Evolutionary conservation across 805 yeast species (phyloP).

Genomic region (fission yeast (Schizosaccharomyces pombe)): DNA sequence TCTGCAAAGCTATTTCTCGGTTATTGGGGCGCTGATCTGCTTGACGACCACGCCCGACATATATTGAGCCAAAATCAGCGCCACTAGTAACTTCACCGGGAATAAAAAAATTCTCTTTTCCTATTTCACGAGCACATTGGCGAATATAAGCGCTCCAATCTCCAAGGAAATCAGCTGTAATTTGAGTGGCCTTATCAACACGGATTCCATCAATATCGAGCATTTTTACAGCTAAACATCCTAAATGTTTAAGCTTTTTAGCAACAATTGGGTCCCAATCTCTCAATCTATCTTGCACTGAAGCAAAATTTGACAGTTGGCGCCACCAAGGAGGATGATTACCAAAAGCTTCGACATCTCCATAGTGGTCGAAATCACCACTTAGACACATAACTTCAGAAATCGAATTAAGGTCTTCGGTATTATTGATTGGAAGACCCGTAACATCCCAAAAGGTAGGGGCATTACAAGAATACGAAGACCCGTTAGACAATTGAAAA

Average conservation of each 20-base stretch:
- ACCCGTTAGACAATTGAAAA: background rate
- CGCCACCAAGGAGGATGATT: slow-evolving; percentile 4
- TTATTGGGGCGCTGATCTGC: background rate
- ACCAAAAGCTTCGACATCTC: slow-evolving; percentile 3
- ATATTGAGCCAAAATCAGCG: background rate
- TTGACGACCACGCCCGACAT: background rate
- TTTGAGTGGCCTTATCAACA: slow-evolving; percentile 2
- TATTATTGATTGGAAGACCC: background rate
- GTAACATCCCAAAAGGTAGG: slow-evolving; percentile 1
- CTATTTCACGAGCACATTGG: background rate
- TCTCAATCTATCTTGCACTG: slow-evolving; percentile 2
- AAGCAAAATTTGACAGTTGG: slow-evolving; percentile 3
- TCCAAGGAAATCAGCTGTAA: background rate
- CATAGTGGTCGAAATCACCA: slow-evolving; percentile 3
- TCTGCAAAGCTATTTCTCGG: background rate
- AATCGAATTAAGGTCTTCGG: background rate
- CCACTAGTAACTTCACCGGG: slow-evolving; percentile 3
- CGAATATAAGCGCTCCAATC: background rate
- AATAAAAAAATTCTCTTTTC: slow-evolving; percentile 1
- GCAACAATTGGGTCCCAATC: slow-evolving; percentile 1
- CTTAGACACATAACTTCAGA: background rate
- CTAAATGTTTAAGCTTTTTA: background rate
- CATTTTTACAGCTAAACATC: background rate
- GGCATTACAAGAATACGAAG: background rate
- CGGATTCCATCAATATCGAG: slow-evolving; percentile 4